A percentile compares a stretch with the other conserved stretches of the same genome.
Conservation (phyloP, 2,329 filamentous ascomycete species). For the Fusarium robinianum region DNA sequence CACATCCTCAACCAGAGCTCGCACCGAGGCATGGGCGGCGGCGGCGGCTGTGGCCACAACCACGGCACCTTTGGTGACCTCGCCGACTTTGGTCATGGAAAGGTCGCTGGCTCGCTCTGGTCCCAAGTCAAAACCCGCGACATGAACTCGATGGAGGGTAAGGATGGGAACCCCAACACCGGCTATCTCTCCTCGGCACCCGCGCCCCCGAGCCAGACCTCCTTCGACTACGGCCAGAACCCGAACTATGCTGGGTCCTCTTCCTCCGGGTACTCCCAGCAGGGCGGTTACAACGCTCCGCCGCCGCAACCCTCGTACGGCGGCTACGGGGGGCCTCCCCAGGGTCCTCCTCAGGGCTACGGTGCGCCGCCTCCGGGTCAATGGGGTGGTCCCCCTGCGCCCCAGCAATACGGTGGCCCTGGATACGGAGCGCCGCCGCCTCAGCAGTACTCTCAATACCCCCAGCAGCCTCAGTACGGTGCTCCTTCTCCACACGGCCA, state of each 20-base stretch:
- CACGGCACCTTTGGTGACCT: conserved; percentile 52
- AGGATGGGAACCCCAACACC: conserved; percentile 46
- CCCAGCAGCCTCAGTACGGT: conserved; percentile 26
- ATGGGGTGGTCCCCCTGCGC: conserved; percentile 34
- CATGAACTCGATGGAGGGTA: conserved; percentile 57
- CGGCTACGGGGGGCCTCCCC: conserved; percentile 41
- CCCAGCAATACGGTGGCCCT: conserved; percentile 35
- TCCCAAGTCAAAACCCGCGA: conserved; percentile 64
- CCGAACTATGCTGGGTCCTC: conserved; percentile 37
- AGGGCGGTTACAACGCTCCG: conserved; percentile 33
- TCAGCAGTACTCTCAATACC: conserved; percentile 35
- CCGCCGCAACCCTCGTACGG: conserved; percentile 43
- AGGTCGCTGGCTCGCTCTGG: conserved; percentile 64
- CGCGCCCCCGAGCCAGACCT: conserved; percentile 40
- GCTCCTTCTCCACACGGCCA: conserved; percentile 29
- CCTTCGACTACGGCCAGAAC: conserved; percentile 50
- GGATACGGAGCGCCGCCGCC: conserved; percentile 38
- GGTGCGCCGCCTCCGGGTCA: conserved; percentile 35
- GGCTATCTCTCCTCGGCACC: conserved; percentile 48
- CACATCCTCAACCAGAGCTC: conserved; percentile 58
- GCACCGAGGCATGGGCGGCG: conserved; percentile 37
- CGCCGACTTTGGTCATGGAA: conserved; percentile 57
- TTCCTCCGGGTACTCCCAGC: conserved; percentile 30
- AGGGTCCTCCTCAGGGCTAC: conserved; percentile 36
- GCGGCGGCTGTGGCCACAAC: conserved; percentile 43